Conservation (phyloP, 1,139 yeast genomes). For the Debaryomyces subglobosus region DNA sequence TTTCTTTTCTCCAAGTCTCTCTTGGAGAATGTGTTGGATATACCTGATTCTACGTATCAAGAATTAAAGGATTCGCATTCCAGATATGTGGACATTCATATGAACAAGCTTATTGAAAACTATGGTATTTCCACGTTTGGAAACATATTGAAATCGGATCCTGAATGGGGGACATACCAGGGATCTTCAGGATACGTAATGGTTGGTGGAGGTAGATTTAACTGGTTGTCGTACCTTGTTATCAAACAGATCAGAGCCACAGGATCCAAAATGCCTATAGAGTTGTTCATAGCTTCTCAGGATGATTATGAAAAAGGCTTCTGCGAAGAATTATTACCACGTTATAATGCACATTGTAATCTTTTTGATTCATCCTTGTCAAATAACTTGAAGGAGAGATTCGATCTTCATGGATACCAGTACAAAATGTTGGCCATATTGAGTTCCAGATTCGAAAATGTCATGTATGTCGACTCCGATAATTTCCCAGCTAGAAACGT, state of each 20-base stretch:
- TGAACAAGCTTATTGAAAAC: slow-evolving; percentile 33
- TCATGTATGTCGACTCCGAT: slow-evolving; percentile 69
- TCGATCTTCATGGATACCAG: slow-evolving; percentile 59
- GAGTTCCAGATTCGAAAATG: slow-evolving; percentile 59
- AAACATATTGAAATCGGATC: slow-evolving; percentile 33
- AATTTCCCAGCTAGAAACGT: slow-evolving; percentile 61
- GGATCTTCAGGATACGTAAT: slow-evolving; percentile 44
- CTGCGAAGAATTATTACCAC: slow-evolving; percentile 54
- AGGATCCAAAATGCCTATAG: slow-evolving; percentile 46
- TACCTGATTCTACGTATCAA: slow-evolving; percentile 33
- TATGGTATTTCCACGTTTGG: slow-evolving; percentile 43
- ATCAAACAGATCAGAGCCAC: slow-evolving; percentile 43
- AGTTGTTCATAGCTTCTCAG: slow-evolving; percentile 54
- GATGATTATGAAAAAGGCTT: slow-evolving; percentile 54
- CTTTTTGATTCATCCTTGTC: slow-evolving; percentile 41
- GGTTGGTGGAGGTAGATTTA: slow-evolving; percentile 49
- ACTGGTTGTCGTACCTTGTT: slow-evolving; percentile 49
- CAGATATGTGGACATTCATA: slow-evolving; percentile 32
- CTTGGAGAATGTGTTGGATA: slow-evolving; percentile 42
- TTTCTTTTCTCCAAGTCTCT: slow-evolving; percentile 42
- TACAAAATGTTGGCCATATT: slow-evolving; percentile 64
- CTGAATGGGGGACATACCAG: slow-evolving; percentile 40
- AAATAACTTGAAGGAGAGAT: slow-evolving; percentile 25
- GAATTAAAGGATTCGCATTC: slow-evolving; percentile 38
- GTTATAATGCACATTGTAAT: slow-evolving; percentile 58